phyloP scores from a whole-genome alignment of 108 stramenopile species.

The Epithemia pelagica region DNA sequence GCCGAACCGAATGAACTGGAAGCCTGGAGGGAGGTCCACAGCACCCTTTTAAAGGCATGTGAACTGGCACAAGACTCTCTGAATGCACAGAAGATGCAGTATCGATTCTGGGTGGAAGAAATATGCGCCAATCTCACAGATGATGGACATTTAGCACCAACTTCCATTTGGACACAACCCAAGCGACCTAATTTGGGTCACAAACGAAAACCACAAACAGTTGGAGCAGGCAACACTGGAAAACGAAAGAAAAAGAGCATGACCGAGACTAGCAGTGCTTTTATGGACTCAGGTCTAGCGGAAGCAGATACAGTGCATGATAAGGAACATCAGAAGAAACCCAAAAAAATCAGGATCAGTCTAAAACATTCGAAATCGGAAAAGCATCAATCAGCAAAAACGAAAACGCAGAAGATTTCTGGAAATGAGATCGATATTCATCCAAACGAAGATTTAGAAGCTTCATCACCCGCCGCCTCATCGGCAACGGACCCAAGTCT shows the following conservation, averaged over 20 bases:
- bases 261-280: too few relatives aligned
- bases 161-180: constrained; percentile 27
- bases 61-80: constrained; percentile 47
- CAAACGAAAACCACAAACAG: background rate
- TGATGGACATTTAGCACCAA: constrained; percentile 15
- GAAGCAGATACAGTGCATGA: background rate
- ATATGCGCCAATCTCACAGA: constrained; percentile 36
- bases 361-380: background rate
- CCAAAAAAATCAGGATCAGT: background rate
- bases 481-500: too few relatives aligned
- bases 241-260: background rate
- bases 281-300: too few relatives aligned
- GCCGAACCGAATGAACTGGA: constrained; percentile 15
- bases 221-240: background rate
- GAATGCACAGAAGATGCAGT: constrained; percentile 46
- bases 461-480: too few relatives aligned
- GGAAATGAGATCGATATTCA: too few relatives aligned
- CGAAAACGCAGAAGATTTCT: too few relatives aligned
- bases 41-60: constrained; percentile 37
- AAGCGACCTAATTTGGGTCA: background rate
- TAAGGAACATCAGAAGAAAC: background rate
- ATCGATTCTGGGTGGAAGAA: constrained; percentile 60
- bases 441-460: too few relatives aligned
- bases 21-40: constrained; percentile 57
- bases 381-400: too few relatives aligned